Percentiles rank a stretch among this genome's conserved stretches.
Conservation (phyloP, 257 asterid species). For the Jacaranda mimosifolia region DNA sequence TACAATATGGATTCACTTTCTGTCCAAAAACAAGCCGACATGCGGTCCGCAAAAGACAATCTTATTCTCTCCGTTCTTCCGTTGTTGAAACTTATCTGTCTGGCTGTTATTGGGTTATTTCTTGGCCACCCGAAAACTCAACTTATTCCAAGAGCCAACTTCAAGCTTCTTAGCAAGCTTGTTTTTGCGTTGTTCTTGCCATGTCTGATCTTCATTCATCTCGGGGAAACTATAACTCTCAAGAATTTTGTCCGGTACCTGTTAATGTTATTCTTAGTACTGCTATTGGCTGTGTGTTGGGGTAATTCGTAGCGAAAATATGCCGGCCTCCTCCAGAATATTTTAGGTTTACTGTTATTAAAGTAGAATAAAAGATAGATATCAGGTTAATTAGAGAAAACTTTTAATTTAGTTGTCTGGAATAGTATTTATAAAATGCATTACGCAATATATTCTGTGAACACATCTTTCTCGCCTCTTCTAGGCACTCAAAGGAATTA, state of each 20-base stretch:
- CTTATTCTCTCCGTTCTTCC: constrained; percentile 72
- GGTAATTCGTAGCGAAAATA: constrained; percentile 68
- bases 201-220: constrained; percentile 80
- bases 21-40: constrained; percentile 12
- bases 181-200: constrained; percentile 91
- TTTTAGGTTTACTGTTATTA: constrained; percentile 76
- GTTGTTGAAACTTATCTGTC: constrained; percentile 73
- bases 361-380: too few relatives aligned
- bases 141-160: constrained; percentile 81
- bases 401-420: too few relatives aligned
- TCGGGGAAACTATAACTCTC: constrained; percentile 81
- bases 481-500: too few relatives aligned
- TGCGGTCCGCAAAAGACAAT: constrained; percentile 53
- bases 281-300: constrained; percentile 79
- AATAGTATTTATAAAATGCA: too few relatives aligned
- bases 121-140: constrained; percentile 82
- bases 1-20: constrained; percentile 47
- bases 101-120: constrained; percentile 75
- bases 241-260: constrained; percentile 68
- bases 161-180: constrained; percentile 92
- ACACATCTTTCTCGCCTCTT: too few relatives aligned
- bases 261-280: constrained; percentile 87
- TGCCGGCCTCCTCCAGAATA: constrained; percentile 87
- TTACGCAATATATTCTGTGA: too few relatives aligned
- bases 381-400: too few relatives aligned